Percentiles rank a stretch among this genome's conserved stretches.
phyloP scores from a whole-genome alignment of 495 filamentous ascomycete genomes.

The Cetradonia linearis region DNA sequence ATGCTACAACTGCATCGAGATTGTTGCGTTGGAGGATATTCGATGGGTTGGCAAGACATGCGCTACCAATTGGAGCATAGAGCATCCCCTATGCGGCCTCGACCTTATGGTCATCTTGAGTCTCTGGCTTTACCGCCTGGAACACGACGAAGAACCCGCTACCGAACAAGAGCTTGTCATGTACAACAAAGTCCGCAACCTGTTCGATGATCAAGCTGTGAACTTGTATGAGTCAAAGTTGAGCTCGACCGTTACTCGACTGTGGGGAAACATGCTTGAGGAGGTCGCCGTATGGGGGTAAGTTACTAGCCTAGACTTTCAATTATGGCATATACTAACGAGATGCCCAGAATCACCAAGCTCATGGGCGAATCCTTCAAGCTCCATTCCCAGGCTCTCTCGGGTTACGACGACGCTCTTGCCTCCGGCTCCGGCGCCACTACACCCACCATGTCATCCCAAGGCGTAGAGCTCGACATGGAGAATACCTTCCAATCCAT shows the following conservation, averaged over 20 bases:
- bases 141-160: conserved; percentile 94
- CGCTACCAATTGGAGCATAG: conserved; percentile 97
- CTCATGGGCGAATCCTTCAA: conserved; percentile 98
- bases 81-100: conserved; percentile 92
- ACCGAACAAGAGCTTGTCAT: conserved; percentile 84
- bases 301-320: conserved; percentile 29
- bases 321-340: conserved; percentile 38
- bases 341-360: conserved; percentile 68
- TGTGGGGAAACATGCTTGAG: conserved; percentile 97
- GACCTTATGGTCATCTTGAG: conserved; percentile 98
- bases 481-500: conserved; percentile 20
- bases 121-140: conserved; percentile 95
- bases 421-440: conserved; percentile 25
- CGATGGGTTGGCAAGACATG: conserved; percentile 96
- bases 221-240: conserved; percentile 69
- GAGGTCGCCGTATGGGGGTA: conserved; percentile 98
- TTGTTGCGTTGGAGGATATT: conserved; percentile 85
- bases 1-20: conserved; percentile 97
- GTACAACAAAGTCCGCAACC: conserved; percentile 87
- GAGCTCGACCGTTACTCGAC: conserved; percentile 82
- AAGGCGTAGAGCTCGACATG: conserved; percentile 25
- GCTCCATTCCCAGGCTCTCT: conserved; percentile 85
- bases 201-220: conserved; percentile 84
- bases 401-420: conserved; percentile 77
- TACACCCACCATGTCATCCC: conserved; percentile 26